Conservation (phyloP, 768 basidiomycete species). For the Dentipellis sp. region DNA sequence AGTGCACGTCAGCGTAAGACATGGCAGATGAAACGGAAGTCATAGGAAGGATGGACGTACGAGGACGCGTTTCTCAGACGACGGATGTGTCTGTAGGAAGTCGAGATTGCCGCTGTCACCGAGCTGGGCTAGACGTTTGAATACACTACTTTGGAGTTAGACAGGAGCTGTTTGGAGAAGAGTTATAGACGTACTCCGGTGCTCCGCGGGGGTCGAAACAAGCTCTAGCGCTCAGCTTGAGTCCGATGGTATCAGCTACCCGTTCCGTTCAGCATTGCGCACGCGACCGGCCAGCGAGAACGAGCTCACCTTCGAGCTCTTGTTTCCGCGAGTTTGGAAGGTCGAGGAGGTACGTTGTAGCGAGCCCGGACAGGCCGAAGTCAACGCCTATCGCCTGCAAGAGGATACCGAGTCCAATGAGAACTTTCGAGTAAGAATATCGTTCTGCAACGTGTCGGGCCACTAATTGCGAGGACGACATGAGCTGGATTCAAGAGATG, state of each 20-base stretch:
- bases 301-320: slow-evolving; percentile 65
- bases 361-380: slow-evolving; percentile 33
- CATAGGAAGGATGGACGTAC: slow-evolving; percentile 32
- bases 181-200: slow-evolving; percentile 42
- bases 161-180: not conserved
- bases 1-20: not conserved
- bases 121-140: slow-evolving; percentile 49
- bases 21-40: too few relatives aligned
- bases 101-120: slow-evolving; percentile 36
- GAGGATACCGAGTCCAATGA: slow-evolving; percentile 30
- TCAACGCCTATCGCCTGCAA: slow-evolving; percentile 44
- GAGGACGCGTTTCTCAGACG: slow-evolving; percentile 60
- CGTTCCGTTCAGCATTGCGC: not conserved
- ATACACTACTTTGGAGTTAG: slow-evolving; percentile 40
- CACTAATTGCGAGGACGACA: slow-evolving; percentile 26
- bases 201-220: slow-evolving; percentile 81
- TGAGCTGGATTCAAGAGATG: not conserved
- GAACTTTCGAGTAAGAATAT: slow-evolving; percentile 32
- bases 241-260: slow-evolving; percentile 78
- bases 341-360: slow-evolving; percentile 46
- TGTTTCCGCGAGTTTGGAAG: slow-evolving; percentile 78
- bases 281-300: not conserved
- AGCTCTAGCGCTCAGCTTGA: slow-evolving; percentile 70
- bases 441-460: slow-evolving; percentile 48
- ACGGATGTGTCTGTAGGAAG: slow-evolving; percentile 80